These are phyloP conservation scores for Prunella vulgaris DNA, from an alignment of 257 asterid genomes.

Conservation along the genomic window DNA sequence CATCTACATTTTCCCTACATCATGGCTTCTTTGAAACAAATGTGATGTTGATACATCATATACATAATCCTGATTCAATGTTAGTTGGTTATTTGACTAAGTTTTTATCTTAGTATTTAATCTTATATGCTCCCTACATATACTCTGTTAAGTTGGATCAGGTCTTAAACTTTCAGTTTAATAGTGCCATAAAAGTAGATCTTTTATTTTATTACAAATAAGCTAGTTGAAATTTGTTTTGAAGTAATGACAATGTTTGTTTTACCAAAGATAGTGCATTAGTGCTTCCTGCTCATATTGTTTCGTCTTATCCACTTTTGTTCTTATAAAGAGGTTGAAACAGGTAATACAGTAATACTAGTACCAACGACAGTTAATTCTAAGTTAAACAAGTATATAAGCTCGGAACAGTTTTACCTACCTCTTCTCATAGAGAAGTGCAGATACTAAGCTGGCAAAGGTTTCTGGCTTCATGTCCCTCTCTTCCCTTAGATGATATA, in stretches of 20 bases:
- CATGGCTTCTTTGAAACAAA: background rate
- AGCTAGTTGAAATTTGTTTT: background rate
- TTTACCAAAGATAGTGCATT: background rate
- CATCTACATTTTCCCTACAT: background rate
- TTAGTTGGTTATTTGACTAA: too few relatives aligned
- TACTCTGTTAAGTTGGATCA: too few relatives aligned
- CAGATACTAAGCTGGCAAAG: slow-evolving; percentile 94
- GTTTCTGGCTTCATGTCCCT: slow-evolving; percentile 98
- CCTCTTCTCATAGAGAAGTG: slow-evolving; percentile 89
- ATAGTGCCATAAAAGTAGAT: background rate
- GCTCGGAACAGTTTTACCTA: slow-evolving; percentile 21
- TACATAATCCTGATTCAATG: too few relatives aligned
- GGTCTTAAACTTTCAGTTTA: too few relatives aligned
- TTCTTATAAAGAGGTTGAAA: background rate
- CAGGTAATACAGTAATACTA: background rate
- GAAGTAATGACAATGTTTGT: background rate
- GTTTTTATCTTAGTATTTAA: too few relatives aligned
- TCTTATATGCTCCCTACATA: too few relatives aligned
- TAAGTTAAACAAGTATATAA: background rate
- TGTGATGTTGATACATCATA: too few relatives aligned
- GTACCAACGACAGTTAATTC: slow-evolving; percentile 12
- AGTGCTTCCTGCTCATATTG: background rate
- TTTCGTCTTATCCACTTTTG: background rate
- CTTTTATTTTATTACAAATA: too few relatives aligned
- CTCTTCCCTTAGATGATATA: slow-evolving; percentile 89